Percentiles rank a stretch among this genome's conserved stretches.
Conservation (phyloP, 129 eudicot species). For the Daucus carota region DNA sequence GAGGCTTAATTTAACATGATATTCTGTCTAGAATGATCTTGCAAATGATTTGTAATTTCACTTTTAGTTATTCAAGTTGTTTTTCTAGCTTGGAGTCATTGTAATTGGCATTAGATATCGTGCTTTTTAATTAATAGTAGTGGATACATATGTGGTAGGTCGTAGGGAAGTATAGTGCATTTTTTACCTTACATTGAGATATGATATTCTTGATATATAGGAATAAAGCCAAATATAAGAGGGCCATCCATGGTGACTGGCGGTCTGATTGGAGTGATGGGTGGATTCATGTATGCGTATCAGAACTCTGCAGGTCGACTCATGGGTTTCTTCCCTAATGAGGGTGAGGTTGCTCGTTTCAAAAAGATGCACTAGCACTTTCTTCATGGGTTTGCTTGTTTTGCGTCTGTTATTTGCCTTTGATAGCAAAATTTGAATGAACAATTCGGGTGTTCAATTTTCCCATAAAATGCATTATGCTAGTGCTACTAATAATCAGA, state of each 20-base stretch:
- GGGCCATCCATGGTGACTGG: conserved; percentile 99
- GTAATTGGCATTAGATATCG: neutral
- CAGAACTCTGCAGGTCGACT: conserved; percentile 93
- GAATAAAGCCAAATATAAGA: conserved; percentile 76
- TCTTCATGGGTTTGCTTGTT: conserved; percentile 1
- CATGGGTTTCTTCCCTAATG: conserved; percentile 96
- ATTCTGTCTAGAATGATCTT: neutral
- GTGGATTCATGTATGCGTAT: conserved; percentile 97
- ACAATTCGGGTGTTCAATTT: conserved; percentile 8
- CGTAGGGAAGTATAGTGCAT: neutral
- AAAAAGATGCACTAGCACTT: conserved; percentile 46
- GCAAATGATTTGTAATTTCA: neutral
- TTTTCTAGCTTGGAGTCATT: neutral
- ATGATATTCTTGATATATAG: conserved; percentile 20
- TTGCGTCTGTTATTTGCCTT: conserved; percentile 11
- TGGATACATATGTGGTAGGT: no score
- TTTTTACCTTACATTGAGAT: neutral
- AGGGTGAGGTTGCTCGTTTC: conserved; percentile 83
- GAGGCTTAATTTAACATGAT: neutral
- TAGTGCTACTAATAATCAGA: conserved; percentile 24
- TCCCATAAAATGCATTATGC: conserved; percentile 3
- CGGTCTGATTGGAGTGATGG: conserved; percentile 82
- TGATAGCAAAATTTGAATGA: neutral
- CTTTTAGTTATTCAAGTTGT: neutral
- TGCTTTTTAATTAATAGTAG: no score